These are phyloP conservation scores for Penicillium sp. DNA, from an alignment of 2,329 filamentous ascomycete species.

Conservation along the genomic window DNA sequence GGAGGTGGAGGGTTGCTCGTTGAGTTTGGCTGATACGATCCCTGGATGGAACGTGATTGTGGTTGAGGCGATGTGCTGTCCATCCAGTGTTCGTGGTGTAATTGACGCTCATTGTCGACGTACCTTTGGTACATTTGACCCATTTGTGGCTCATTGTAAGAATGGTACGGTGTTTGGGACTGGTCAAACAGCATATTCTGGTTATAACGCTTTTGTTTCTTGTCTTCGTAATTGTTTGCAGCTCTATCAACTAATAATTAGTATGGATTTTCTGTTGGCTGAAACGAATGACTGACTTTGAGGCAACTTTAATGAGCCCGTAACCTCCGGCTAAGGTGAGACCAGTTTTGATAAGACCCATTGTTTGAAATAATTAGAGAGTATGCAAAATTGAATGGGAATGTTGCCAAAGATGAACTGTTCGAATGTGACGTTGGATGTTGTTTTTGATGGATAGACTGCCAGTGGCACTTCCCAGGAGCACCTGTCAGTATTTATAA, in stretches of 20 bases:
- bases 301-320: constrained; percentile 13
- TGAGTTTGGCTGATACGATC: neutral
- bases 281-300: constrained; percentile 10
- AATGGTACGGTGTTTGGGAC: neutral
- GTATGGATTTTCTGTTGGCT: neutral
- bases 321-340: constrained; percentile 6
- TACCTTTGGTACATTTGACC: constrained; percentile 6
- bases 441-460: neutral
- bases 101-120: neutral
- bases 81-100: neutral
- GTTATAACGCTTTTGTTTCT: constrained; percentile 8
- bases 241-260: constrained; percentile 5
- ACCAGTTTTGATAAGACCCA: constrained; percentile 16
- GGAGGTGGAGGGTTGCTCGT: neutral
- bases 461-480: neutral
- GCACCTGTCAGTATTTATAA: neutral
- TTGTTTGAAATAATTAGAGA: neutral
- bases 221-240: constrained; percentile 15
- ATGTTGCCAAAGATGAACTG: neutral
- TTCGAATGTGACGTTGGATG: neutral
- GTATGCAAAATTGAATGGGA: neutral
- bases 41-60: neutral
- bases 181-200: neutral
- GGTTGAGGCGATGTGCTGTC: neutral
- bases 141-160: neutral